These are phyloP conservation scores for Filobasidium floriforme DNA, from an alignment of 768 basidiomycete genomes.

Conservation along the genomic window DNA sequence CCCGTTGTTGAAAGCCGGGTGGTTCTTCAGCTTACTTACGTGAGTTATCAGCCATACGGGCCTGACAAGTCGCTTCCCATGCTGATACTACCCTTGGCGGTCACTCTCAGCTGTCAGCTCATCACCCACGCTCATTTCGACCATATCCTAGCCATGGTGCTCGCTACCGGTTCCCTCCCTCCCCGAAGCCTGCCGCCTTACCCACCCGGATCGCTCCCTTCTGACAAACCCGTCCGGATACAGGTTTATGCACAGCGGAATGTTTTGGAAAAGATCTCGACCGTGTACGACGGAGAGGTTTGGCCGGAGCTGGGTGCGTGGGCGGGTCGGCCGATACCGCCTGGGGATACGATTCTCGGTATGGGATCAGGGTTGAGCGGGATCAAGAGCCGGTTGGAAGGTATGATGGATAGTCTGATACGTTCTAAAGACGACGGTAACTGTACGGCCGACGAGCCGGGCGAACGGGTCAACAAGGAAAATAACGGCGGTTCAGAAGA, in stretches of 20 bases:
- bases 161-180: constrained; percentile 69
- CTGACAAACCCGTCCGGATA: background rate
- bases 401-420: background rate
- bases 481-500: background rate
- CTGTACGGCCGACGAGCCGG: background rate
- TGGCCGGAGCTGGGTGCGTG: constrained; percentile 43
- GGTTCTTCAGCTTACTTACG: constrained; percentile 40
- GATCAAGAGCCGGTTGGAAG: background rate
- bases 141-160: constrained; percentile 71
- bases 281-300: constrained; percentile 36
- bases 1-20: constrained; percentile 36
- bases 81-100: background rate
- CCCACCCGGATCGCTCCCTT: constrained; percentile 1
- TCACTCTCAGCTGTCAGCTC: constrained; percentile 60
- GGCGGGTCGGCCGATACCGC: constrained; percentile 13
- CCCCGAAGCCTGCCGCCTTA: constrained; percentile 10
- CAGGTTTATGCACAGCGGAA: constrained; percentile 31
- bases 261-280: constrained; percentile 31
- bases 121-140: constrained; percentile 87
- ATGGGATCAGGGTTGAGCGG: background rate
- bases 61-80: background rate
- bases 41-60: constrained; percentile 24
- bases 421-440: background rate
- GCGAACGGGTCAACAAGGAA: background rate
- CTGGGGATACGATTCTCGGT: background rate